Base-by-base conservation (phyloP, 805 yeast genomes). In the Ogataea trehalophila region DNA sequence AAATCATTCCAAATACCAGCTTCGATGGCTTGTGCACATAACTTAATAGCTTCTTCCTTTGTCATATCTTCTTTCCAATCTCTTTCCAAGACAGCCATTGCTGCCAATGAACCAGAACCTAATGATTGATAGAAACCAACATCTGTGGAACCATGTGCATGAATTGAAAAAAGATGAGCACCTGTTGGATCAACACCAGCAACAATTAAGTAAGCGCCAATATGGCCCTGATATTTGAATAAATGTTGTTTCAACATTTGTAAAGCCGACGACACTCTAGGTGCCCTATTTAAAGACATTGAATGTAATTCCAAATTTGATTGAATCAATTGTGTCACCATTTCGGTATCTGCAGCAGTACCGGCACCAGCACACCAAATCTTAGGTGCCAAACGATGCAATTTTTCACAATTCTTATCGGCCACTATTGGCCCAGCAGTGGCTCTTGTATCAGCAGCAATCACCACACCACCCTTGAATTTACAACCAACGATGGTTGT, bases 361-460 rank as follows among this genome's bases (percentile, higher is more conserved):
- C 99, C 99, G 3, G 99, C 99, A 61, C 99, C 99, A 44, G 99
- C 99, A 81, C 99, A 92, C 97, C 97, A 92, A 65, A 91, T 90
- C 62, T 77, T 79, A 9, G 97, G 96, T 6, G 96, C 79, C 55
- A 91, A 76, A 57, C 95, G 73, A 70, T 92, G 97, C 55, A 94
- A 75, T 70, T 92, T 92, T 63, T 90, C 97, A 76, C 97, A 91
- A 73, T 94, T 94, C 74, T 94, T 94, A 71, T 94, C 98, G 7
- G 99, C 99, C 34, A 94, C 98, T 58, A 94, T 89, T 49, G 84
- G 85, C 14, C 99, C 99, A 35, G 94, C 85, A 3, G 99, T 94
- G 47, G 99, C 97, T 71, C 99, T 84, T 18, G 99, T 94, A 74
- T 94, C 99, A 9, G 99, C 99, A 13, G 99, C 98, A 68, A 94